Evolutionary conservation across 2,329 filamentous ascomycete species (phyloP).

Genomic region (Pseudogymnoascus sp.): DNA sequence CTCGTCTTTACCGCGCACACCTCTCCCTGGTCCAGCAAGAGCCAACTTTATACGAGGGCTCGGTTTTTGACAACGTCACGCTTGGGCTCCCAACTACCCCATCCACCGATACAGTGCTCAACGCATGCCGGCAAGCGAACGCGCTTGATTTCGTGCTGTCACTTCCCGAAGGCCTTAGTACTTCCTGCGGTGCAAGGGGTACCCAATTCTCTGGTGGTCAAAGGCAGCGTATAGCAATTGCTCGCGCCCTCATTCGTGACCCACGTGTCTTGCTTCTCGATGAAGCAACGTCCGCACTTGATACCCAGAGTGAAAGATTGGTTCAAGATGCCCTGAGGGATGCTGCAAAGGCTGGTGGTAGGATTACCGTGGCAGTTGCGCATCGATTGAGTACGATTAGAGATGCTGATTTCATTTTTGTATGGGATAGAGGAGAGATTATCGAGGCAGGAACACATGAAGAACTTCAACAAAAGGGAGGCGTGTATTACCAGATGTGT

Average conservation of each 20-base stretch:
- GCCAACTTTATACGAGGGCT: slow-evolving; percentile 46
- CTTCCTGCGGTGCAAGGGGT: slow-evolving; percentile 68
- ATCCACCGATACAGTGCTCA: slow-evolving; percentile 34
- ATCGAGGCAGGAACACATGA: slow-evolving; percentile 43
- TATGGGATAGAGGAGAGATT: slow-evolving; percentile 78
- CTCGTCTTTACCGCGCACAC: slow-evolving; percentile 43
- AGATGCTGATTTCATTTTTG: slow-evolving; percentile 90
- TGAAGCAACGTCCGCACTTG: slow-evolving; percentile 77
- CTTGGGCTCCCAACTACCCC: slow-evolving; percentile 38
- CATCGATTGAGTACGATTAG: slow-evolving; percentile 89
- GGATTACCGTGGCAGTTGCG: slow-evolving; percentile 47
- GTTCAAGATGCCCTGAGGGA: not conserved
- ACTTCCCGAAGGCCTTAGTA: slow-evolving; percentile 63
- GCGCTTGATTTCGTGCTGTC: slow-evolving; percentile 57
- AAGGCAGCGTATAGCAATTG: slow-evolving; percentile 72
- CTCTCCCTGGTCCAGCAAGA: slow-evolving; percentile 51
- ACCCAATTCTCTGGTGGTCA: slow-evolving; percentile 71
- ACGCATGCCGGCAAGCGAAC: not conserved
- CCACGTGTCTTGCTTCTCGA: slow-evolving; percentile 73
- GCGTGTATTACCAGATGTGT: slow-evolving; percentile 18
- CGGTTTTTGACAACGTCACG: slow-evolving; percentile 47
- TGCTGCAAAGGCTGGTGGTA: not conserved
- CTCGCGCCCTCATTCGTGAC: slow-evolving; percentile 62
- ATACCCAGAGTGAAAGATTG: slow-evolving; percentile 47
- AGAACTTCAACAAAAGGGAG: slow-evolving; percentile 13